Percentiles rank a stretch among this genome's conserved stretches.
phyloP scores from a whole-genome alignment of 2,329 filamentous ascomycete genomes.

The Fusarium brevicatenulatum region DNA sequence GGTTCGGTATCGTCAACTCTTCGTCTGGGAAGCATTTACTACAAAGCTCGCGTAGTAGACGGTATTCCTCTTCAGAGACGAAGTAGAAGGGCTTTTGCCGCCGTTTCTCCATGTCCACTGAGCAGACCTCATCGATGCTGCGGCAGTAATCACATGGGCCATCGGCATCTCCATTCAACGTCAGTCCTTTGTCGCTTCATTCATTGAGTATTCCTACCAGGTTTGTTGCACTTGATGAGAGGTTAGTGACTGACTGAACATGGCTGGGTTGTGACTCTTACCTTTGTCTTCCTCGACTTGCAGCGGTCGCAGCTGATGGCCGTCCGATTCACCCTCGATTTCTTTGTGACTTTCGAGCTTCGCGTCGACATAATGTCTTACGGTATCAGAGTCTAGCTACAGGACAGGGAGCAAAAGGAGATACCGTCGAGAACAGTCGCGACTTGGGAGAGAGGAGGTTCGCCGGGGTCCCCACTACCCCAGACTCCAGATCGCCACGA shows the following conservation, averaged over 20 bases:
- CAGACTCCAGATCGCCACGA: background rate
- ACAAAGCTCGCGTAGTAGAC: accelerated
- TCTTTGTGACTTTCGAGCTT: background rate
- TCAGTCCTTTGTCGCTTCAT: too few relatives aligned
- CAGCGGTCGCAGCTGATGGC: background rate
- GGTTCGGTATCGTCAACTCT: background rate
- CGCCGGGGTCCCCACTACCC: background rate
- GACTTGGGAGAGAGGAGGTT: background rate
- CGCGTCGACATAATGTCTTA: background rate
- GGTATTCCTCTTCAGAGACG: accelerated
- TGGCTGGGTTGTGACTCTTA: too few relatives aligned
- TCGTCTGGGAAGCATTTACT: background rate
- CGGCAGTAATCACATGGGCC: background rate
- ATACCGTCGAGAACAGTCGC: accelerated
- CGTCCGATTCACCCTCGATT: background rate
- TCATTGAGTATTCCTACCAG: too few relatives aligned
- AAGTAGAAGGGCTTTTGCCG: background rate
- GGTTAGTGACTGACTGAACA: too few relatives aligned
- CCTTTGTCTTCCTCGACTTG: background rate
- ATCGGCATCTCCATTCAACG: background rate
- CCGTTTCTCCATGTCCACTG: background rate
- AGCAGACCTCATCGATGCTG: background rate
- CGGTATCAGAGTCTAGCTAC: accelerated
- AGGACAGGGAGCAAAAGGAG: background rate
- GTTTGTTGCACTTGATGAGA: background rate